A percentile compares a stretch with the other conserved stretches of the same genome.
These are phyloP conservation scores for Phalaenopsis hybrid DNA, from an alignment of 116 monocot species.

Conservation along the genomic window DNA sequence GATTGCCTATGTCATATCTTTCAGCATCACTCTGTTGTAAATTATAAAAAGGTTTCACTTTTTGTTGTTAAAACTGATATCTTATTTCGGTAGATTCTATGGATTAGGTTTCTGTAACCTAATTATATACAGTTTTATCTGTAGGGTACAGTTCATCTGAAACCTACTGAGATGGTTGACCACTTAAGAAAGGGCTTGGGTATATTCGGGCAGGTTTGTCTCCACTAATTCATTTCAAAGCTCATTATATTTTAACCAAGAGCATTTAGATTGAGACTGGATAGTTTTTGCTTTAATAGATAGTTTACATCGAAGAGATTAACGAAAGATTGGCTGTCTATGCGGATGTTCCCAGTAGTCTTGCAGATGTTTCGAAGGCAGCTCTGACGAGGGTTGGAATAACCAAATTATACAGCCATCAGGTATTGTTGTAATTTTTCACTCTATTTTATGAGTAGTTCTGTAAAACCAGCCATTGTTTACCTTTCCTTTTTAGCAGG, in stretches of 20 bases:
- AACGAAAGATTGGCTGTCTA: slow-evolving; percentile 41
- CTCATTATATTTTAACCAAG: not conserved
- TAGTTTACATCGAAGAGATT: slow-evolving; percentile 70
- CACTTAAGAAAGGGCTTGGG: slow-evolving; percentile 64
- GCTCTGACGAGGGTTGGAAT: slow-evolving; percentile 54
- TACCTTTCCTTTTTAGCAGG: slow-evolving; percentile 31
- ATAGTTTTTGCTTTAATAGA: slow-evolving; percentile 28
- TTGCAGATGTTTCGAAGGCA: slow-evolving; percentile 40
- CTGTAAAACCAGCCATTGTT: not conserved
- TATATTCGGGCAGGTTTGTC: slow-evolving; percentile 64
- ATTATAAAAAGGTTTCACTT: not conserved
- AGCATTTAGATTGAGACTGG: not conserved
- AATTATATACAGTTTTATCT: slow-evolving; percentile 8
- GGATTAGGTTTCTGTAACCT: not conserved
- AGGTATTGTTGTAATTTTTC: slow-evolving; percentile 34
- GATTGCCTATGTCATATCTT: not conserved
- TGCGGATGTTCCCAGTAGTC: slow-evolving; percentile 49
- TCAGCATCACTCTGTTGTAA: not conserved
- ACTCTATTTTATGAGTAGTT: not conserved
- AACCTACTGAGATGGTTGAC: slow-evolving; percentile 69
- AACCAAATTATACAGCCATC: slow-evolving; percentile 76
- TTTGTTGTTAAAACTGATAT: not conserved
- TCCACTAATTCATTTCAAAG: not conserved
- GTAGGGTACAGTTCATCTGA: slow-evolving; percentile 41
- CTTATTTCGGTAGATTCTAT: not conserved